Evolutionary conservation across 768 basidiomycete species (phyloP), one percentile per base, ranked within the genome.

Genomic region (Xerocomus potaroensis): DNA sequence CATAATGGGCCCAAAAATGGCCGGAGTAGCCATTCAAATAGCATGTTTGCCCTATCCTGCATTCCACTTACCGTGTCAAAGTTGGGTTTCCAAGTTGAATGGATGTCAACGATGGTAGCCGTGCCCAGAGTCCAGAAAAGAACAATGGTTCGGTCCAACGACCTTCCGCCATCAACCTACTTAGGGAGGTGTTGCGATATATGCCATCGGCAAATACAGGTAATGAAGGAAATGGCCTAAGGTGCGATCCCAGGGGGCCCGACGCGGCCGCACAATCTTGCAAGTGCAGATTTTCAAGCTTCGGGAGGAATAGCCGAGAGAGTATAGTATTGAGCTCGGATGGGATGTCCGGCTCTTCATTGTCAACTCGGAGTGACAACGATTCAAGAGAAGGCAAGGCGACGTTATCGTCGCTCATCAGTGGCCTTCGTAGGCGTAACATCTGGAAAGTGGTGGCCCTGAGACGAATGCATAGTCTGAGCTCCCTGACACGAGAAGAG

Each of bases 331-430:
- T 61, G 23, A 86, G 69, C 56, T 85, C 84, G 40, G 74, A 74
- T 31, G 83, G 81, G 35, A 85, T 78, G 56, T 84, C 79, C 37
- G 81, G 77, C 51, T 84, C 80, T 23, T 64, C 65, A 21, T 74
- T 72, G 54, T 77, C 73, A 43, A 81, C 72, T 30, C 68, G 58
- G 18, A 87, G 63, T 30, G 74, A 72, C 22, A 87, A 67, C 23
- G 64, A 64, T 31, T 62, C 60, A 31, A 87, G 73, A 40, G 51
- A 59, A 10, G 74, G 73, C n/a, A 86, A 66, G 19, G 61, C 46
- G 19, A 80, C 63, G 35, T 42, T 62, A 54, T 46, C 62, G 54
- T 41, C 64, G 60, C 58, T 48, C 53, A 62, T 50, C 58, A 58
- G n/a, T 3, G n/a, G 41, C 24, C 39, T 41, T 44, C 14, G 54